Conservation (phyloP, 345 rosid species). For the Lumnitzera littorea region DNA sequence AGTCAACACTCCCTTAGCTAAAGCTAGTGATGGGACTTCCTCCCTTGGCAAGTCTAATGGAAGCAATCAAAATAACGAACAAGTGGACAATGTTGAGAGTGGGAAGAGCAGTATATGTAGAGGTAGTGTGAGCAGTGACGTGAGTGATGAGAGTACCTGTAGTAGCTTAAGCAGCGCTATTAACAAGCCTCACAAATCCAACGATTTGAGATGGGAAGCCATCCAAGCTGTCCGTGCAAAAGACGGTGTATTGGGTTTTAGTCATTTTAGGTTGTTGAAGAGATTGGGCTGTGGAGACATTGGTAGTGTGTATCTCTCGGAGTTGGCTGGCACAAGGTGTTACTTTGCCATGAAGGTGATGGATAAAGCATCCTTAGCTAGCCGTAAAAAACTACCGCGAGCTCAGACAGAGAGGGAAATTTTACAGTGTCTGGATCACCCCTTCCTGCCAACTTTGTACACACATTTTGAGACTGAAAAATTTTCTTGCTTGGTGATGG, state of each 20-base stretch:
- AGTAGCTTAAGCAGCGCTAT: slow-evolving; percentile 57
- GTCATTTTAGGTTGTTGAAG: slow-evolving; percentile 69
- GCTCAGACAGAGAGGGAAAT: slow-evolving; percentile 86
- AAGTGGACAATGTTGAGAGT: slow-evolving; percentile 32
- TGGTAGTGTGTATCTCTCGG: slow-evolving; percentile 73
- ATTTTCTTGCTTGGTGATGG: slow-evolving; percentile 83
- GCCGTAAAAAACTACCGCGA: slow-evolving; percentile 71
- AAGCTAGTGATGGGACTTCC: slow-evolving; percentile 27
- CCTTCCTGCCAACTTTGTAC: slow-evolving; percentile 74
- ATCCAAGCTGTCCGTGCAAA: slow-evolving; percentile 65
- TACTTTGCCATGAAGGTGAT: slow-evolving; percentile 76
- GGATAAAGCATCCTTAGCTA: slow-evolving; percentile 68
- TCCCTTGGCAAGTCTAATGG: slow-evolving; percentile 35
- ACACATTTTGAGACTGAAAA: slow-evolving; percentile 79
- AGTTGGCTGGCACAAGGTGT: slow-evolving; percentile 59
- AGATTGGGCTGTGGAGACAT: slow-evolving; percentile 80
- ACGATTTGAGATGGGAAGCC: slow-evolving; percentile 73
- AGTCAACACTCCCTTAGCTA: slow-evolving; percentile 19
- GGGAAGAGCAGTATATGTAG: slow-evolving; percentile 48
- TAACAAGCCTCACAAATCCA: slow-evolving; percentile 76
- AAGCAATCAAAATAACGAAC: slow-evolving; percentile 34
- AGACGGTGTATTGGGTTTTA: slow-evolving; percentile 61
- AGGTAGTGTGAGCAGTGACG: slow-evolving; percentile 70
- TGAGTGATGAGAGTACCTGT: slow-evolving; percentile 67
- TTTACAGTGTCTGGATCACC: slow-evolving; percentile 68